Evolutionary conservation across 257 asterid species (phyloP).

Genomic region (Echium plantagineum): DNA sequence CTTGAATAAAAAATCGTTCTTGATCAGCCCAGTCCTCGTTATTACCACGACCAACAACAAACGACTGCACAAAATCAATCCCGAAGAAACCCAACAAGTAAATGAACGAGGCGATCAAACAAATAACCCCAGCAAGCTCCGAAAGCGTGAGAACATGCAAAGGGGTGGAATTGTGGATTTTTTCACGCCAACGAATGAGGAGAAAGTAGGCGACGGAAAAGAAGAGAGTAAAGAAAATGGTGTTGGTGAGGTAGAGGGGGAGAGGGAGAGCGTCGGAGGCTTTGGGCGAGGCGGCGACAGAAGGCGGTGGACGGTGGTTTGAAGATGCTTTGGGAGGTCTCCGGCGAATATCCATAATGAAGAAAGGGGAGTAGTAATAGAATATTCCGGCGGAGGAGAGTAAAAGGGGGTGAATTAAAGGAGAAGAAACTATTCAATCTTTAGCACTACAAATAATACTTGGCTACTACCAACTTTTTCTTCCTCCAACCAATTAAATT

Average conservation of each 20-base stretch:
- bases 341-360: background rate
- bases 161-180: slow-evolving; percentile 73
- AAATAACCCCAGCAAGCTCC: slow-evolving; percentile 55
- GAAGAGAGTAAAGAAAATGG: slow-evolving; percentile 76
- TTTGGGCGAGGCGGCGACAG: background rate
- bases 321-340: background rate
- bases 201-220: slow-evolving; percentile 82
- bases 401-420: background rate
- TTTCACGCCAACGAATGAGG: slow-evolving; percentile 82
- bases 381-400: background rate
- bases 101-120: slow-evolving; percentile 71
- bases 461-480: background rate
- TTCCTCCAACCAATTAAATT: too few species aligned
- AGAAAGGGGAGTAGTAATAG: too few species aligned
- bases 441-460: background rate
- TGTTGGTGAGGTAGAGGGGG: slow-evolving; percentile 19
- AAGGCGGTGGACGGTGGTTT: too few species aligned
- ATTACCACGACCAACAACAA: background rate
- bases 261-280: background rate
- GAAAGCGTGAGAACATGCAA: slow-evolving; percentile 75
- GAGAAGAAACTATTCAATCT: background rate
- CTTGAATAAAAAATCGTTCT: too few species aligned
- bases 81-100: slow-evolving; percentile 80
- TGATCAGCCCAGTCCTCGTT: too few species aligned
- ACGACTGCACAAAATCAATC: slow-evolving; percentile 3